These are phyloP conservation scores for Trichoderma sp. DNA, from an alignment of 2,329 filamentous ascomycete species.

Conservation along the genomic window DNA sequence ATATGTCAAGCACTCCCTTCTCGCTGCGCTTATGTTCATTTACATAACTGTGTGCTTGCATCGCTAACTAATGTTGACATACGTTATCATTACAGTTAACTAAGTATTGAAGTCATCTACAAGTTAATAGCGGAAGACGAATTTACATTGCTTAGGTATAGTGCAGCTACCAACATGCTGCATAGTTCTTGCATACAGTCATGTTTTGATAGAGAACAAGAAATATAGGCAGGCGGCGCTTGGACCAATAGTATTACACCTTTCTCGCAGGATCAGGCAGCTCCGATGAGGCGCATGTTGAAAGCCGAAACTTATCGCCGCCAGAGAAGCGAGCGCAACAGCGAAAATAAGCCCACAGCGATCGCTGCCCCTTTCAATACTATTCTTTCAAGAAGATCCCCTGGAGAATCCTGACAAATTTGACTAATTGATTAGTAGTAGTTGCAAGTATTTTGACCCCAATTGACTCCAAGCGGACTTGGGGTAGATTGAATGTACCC, in stretches of 20 bases:
- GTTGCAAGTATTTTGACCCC: neutral
- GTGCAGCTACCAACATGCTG: neutral
- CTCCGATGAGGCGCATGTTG: neutral
- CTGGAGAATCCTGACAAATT: neutral
- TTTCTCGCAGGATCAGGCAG: neutral
- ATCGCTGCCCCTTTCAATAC: neutral
- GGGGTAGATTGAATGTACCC: slow-evolving; percentile 21
- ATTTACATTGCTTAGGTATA: neutral
- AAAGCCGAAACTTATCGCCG: neutral
- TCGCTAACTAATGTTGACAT: no score
- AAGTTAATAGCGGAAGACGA: neutral
- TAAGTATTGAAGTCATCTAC: neutral
- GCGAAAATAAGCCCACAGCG: neutral
- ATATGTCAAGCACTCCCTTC: no score
- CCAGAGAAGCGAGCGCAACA: neutral
- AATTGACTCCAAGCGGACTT: neutral
- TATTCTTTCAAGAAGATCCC: neutral
- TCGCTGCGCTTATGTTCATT: neutral
- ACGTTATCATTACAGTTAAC: neutral
- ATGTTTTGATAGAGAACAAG: neutral
- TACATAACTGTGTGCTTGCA: no score
- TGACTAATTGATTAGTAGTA: neutral
- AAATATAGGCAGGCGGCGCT: neutral
- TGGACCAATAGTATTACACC: slow-evolving; percentile 5
- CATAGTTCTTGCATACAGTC: neutral